These are phyloP conservation scores for Sphagnum contortum DNA, from an alignment of 225 moss, liverwort and hornwort species.

Conservation along the genomic window DNA sequence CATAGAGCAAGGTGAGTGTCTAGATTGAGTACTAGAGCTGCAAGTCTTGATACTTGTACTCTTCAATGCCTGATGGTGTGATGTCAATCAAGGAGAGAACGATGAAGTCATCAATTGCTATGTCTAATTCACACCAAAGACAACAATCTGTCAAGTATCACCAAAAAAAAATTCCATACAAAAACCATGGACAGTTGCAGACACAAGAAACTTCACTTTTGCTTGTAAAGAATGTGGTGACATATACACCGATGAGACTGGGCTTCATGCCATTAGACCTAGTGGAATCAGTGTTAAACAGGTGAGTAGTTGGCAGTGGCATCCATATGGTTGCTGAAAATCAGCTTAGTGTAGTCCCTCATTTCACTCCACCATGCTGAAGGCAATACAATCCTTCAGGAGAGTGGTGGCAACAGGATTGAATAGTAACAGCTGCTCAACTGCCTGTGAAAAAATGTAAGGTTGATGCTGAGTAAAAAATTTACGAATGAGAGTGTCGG, in stretches of 20 bases:
- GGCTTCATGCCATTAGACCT: no score
- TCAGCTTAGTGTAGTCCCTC: background rate
- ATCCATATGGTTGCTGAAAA: background rate
- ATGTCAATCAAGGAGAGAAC: no score
- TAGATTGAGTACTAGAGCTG: no score
- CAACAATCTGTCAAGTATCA: no score
- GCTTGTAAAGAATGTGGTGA: slow-evolving; percentile 3
- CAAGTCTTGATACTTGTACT: no score
- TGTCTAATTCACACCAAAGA: no score
- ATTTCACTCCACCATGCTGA: background rate
- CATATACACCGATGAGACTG: background rate
- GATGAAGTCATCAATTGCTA: no score
- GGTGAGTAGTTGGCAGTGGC: background rate
- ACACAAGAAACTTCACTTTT: background rate
- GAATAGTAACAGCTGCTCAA: background rate
- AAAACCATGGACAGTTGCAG: no score
- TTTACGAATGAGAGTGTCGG: slow-evolving; percentile 52
- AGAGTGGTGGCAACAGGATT: background rate
- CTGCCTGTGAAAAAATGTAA: slow-evolving; percentile 1
- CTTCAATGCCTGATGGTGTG: no score
- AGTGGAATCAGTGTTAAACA: background rate
- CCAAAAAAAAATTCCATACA: no score
- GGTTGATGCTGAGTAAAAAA: slow-evolving; percentile 1
- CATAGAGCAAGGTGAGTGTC: no score
- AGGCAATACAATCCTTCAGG: background rate